phyloP scores from a whole-genome alignment of 768 basidiomycete species.

The Auricularia heimuer region DNA sequence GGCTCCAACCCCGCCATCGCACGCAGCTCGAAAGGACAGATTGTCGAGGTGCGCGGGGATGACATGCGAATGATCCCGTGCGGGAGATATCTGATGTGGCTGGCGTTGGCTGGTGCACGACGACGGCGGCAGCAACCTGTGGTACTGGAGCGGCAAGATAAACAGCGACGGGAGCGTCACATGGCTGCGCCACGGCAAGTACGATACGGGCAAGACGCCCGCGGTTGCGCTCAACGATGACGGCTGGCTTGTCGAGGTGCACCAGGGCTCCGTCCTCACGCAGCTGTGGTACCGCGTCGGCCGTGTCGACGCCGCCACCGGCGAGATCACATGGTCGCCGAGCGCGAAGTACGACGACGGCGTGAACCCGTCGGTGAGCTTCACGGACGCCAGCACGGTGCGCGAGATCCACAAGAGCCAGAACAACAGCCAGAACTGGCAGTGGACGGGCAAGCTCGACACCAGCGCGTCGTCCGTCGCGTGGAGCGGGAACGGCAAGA shows the following conservation, averaged over 20 bases:
- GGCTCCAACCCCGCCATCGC: background rate
- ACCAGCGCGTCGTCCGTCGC: background rate
- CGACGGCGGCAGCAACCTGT: conserved; percentile 1
- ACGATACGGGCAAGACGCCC: background rate
- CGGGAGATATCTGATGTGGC: background rate
- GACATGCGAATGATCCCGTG: background rate
- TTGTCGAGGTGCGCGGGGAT: background rate
- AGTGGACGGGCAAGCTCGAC: background rate
- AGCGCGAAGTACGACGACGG: background rate
- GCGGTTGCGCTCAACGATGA: background rate
- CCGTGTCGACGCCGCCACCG: background rate
- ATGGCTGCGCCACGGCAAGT: conserved; percentile 1
- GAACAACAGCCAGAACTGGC: background rate
- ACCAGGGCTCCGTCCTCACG: background rate
- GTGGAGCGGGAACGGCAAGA: background rate
- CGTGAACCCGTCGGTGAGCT: background rate
- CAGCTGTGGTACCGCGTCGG: background rate
- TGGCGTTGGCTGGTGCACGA: background rate
- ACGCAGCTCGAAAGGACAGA: background rate
- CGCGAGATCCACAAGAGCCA: conserved; percentile 3
- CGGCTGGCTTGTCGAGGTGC: conserved; percentile 1
- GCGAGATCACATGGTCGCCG: background rate
- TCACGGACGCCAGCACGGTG: background rate
- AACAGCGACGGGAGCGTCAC: background rate
- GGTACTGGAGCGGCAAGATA: conserved; percentile 3